Conservation (phyloP, 768 basidiomycete species). For the Rhodotorula babjevae region DNA sequence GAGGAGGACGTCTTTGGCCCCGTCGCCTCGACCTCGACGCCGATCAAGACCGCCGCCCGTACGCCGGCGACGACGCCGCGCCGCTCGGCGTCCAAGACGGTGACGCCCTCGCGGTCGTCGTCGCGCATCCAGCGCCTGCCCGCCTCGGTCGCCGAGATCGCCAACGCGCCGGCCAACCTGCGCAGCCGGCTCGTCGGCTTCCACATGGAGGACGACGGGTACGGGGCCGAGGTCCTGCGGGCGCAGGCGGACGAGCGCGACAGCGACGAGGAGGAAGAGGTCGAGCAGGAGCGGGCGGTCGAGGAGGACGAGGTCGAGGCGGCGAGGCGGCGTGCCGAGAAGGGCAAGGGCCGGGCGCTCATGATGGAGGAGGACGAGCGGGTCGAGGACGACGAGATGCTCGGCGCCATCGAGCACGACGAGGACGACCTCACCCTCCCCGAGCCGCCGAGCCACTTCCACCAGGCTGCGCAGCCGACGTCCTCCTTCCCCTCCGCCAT, state of each 20-base stretch:
- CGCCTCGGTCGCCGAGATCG: conserved; percentile 1
- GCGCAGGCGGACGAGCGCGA: conserved; percentile 14
- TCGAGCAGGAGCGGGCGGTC: background rate
- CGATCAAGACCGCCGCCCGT: conserved; percentile 6
- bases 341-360: conserved; percentile 13
- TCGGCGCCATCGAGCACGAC: conserved; percentile 17
- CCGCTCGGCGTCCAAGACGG: background rate
- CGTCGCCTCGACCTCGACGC: conserved; percentile 2
- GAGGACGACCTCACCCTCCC: background rate
- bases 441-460: conserved; percentile 19
- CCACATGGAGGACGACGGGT: conserved; percentile 36
- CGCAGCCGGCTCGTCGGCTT: conserved; percentile 27
- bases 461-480: background rate
- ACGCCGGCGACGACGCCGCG: background rate
- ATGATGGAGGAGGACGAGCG: conserved; percentile 19
- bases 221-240: background rate
- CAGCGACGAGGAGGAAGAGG: conserved; percentile 6
- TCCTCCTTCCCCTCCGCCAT: background rate
- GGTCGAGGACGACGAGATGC: conserved; percentile 11
- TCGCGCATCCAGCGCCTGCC: conserved; percentile 18
- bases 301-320: background rate
- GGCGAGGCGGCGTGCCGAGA: background rate
- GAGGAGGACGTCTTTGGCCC: conserved; percentile 13
- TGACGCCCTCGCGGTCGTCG: conserved; percentile 22
- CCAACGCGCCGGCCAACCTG: conserved; percentile 12